A percentile compares a stretch with the other conserved stretches of the same genome.
phyloP scores from a whole-genome alignment of 73 alveolate species.

The Symbiodinium natans region DNA sequence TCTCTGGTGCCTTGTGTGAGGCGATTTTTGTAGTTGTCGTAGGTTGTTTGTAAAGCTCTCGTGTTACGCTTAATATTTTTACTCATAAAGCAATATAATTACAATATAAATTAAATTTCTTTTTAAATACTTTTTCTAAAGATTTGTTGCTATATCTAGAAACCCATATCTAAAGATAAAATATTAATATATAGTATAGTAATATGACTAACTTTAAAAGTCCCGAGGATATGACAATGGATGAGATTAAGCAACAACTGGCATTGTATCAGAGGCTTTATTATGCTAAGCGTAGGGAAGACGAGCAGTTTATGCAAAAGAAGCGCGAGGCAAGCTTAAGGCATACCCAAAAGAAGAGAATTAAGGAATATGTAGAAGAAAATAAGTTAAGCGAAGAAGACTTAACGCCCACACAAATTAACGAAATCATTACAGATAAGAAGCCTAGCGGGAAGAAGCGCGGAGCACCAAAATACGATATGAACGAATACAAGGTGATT shows the following conservation, averaged over 20 bases:
- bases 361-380: neutral
- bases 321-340: neutral
- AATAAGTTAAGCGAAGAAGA: neutral
- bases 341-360: neutral
- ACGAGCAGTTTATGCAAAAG: neutral
- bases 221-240: neutral
- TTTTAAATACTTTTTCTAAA: no score
- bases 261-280: neutral
- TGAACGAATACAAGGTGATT: neutral
- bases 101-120: neutral
- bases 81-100: neutral
- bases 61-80: neutral
- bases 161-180: neutral
- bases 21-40: neutral
- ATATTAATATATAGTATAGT: neutral
- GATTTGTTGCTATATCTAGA: neutral
- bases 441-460: neutral
- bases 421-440: neutral
- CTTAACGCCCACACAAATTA: neutral
- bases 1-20: neutral
- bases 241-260: neutral
- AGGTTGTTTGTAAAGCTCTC: neutral
- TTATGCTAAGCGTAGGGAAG: neutral
- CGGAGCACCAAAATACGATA: neutral
- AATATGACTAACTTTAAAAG: neutral